Percentiles rank a stretch among this genome's conserved stretches.
phyloP scores from a whole-genome alignment of 2,329 filamentous ascomycete genomes.

The Macrophomina tecta region DNA sequence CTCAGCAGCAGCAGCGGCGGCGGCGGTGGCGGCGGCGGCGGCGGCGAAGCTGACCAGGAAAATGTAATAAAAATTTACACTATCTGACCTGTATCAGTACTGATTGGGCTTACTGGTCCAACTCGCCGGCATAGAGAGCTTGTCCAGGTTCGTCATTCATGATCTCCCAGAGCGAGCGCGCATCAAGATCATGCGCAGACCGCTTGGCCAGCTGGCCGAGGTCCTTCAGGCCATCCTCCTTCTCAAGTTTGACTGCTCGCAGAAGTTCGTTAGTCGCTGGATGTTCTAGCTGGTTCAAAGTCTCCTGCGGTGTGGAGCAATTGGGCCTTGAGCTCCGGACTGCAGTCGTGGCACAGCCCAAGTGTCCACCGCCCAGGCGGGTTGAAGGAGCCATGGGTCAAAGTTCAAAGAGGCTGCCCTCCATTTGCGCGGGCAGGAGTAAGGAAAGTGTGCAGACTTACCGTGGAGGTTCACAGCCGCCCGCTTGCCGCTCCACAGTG shows the following conservation, averaged over 20 bases:
- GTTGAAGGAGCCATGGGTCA: not conserved
- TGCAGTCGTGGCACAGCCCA: no score
- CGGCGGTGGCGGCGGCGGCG: not conserved
- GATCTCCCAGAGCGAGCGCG: not conserved
- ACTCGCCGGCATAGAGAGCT: not conserved
- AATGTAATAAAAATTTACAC: not conserved
- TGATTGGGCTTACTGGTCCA: not conserved
- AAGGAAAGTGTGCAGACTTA: not conserved
- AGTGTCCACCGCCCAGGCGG: no score
- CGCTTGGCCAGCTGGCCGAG: not conserved
- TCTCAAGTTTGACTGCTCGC: not conserved
- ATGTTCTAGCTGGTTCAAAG: no score
- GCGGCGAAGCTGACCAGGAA: not conserved
- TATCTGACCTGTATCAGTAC: not conserved
- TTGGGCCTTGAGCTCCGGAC: no score
- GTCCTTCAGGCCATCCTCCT: not conserved
- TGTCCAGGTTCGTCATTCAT: conserved; percentile 11
- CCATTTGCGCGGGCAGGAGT: no score
- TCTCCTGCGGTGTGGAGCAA: no score
- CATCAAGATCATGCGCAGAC: not conserved
- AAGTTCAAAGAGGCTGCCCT: no score
- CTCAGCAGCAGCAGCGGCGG: not conserved
- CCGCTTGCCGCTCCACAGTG: conserved; percentile 13
- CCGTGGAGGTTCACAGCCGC: conserved; percentile 10
- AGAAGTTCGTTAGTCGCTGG: no score